Conservation (phyloP, 2,329 filamentous ascomycete genomes). For the Aspergillus pseudoglaucus region DNA sequence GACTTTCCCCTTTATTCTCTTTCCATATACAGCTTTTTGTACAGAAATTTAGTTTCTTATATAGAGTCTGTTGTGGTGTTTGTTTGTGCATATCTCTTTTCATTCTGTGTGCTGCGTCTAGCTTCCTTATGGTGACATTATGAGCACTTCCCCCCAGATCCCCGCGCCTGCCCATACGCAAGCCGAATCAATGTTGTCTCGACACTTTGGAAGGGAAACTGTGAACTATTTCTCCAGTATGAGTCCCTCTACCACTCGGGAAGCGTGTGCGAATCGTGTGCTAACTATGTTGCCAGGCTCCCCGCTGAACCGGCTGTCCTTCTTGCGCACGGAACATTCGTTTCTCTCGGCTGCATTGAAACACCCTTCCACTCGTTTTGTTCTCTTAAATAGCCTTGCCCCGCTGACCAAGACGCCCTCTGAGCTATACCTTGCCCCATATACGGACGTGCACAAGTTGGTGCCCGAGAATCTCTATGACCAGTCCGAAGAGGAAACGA, state of each 20-base stretch:
- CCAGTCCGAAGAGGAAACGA: slow-evolving; percentile 63
- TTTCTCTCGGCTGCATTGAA: slow-evolving; percentile 44
- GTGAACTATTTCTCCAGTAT: slow-evolving; percentile 48
- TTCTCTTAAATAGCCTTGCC: slow-evolving; percentile 72
- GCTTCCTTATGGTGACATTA: slow-evolving; percentile 10
- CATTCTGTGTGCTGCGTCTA: not conserved
- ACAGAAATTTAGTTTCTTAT: not conserved
- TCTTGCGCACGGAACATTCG: slow-evolving; percentile 41
- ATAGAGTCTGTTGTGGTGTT: not conserved
- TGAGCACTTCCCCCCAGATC: slow-evolving; percentile 33
- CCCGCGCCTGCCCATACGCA: slow-evolving; percentile 54
- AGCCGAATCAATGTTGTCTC: slow-evolving; percentile 50
- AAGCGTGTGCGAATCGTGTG: not conserved
- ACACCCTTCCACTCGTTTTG: slow-evolving; percentile 52
- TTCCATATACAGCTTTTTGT: not conserved
- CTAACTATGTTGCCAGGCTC: slow-evolving; percentile 31
- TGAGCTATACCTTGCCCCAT: slow-evolving; percentile 62
- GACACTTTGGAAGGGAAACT: slow-evolving; percentile 45
- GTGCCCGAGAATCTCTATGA: slow-evolving; percentile 67
- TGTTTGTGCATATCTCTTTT: not conserved
- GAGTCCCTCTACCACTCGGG: not conserved
- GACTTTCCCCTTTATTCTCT: not conserved
- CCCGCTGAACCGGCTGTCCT: slow-evolving; percentile 45
- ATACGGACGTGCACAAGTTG: slow-evolving; percentile 62
- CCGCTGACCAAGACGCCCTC: slow-evolving; percentile 60